Evolutionary conservation across 108 stramenopile species (phyloP), one percentile per base, ranked within the genome.

Genomic region (Schizochytrium sp.): DNA sequence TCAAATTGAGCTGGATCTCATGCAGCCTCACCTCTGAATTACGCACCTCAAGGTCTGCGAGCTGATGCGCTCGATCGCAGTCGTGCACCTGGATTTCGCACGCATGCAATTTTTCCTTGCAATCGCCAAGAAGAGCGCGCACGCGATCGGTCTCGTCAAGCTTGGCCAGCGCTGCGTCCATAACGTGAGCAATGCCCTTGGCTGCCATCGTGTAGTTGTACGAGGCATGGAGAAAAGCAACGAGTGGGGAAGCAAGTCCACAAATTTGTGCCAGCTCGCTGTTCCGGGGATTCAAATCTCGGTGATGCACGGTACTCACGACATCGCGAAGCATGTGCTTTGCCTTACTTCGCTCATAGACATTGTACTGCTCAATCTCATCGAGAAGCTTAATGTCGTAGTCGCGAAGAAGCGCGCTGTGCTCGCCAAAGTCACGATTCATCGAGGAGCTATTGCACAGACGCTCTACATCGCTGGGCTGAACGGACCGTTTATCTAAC

Each of bases 371-470:
- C 6, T 47, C 76, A 12, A 83, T 23, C n/a, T 83, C 76, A 1
- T 83, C 76, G 48, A 83, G 76, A 6, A 83, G 51, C 76, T 83
- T 83, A 3, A 83, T 53, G 25, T 83, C 28, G 76, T 83, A 83
- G 51, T 83, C 51, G 45, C 76, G 76, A 83, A 83, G 76, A 34
- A 83, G 76, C 12, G 76, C 76, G 48, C 25, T 53, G 48, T 47
- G 76, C 51, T 83, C 76, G 76, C 76, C 76, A 47, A 53, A 53
- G 51, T 53, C 48, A 6, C 48, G 48, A 34, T 83, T 83, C 43
- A 23, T 34, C 76, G 45, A 21, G 8, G 76, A 21, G 28, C 76
- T 83, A 45, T 83, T 83, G 51, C 76, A 83, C 6, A 83, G 76
- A 43, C 51, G 44, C 28, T 83, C 76, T 3, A 83, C 28, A 34